Evolutionary conservation across 768 basidiomycete species (phyloP), one percentile per base, ranked within the genome.

Genomic region (Leccinum broughii): DNA sequence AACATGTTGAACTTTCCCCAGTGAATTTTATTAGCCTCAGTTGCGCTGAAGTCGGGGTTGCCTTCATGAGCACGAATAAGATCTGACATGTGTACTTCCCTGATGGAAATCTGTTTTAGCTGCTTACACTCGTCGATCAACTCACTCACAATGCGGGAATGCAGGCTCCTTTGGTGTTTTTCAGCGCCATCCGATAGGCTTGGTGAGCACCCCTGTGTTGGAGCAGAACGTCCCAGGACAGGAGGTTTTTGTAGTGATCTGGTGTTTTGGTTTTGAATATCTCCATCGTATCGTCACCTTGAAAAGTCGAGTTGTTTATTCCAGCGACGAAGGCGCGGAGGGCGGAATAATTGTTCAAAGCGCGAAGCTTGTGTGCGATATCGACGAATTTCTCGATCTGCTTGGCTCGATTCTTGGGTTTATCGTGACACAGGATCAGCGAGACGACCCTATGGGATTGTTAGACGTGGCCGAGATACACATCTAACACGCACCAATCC

Each of bases 1-100:
- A 98, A 90, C 84, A 93, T 89, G 64, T 89, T 90, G 75, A 91
- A 97, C 75, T 98, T 98, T 28, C 89, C 92, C 96, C 96, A 98
- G 68, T 98, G 94, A 56, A 98, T 90, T 70, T 86, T 86, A 44
- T 72, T 77, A 4, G 85, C 79, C 66, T 92, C 88, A 22, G 82
- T 77, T 7, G 85, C 77, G 62, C 84, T 83, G 62, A 84, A 81
- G 66, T 95, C 92, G 3, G 80, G 79, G 62, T 96, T 95, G 59
- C 87, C 90, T 75, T 93, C 92, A 64, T 97, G 88, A 8, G 93
- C 85, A 62, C 87, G 87, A 51, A 95, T 89, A 52, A 98, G 80
- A 70, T 96, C 95, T 44, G 92, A 90, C 67, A 95, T 85, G 61
- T 95, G 93, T 10, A 95, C 90, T 72, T 97, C 95, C 73, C 92